Conservation (phyloP, 2,329 filamentous ascomycete species). For the Diatrype stigma region DNA sequence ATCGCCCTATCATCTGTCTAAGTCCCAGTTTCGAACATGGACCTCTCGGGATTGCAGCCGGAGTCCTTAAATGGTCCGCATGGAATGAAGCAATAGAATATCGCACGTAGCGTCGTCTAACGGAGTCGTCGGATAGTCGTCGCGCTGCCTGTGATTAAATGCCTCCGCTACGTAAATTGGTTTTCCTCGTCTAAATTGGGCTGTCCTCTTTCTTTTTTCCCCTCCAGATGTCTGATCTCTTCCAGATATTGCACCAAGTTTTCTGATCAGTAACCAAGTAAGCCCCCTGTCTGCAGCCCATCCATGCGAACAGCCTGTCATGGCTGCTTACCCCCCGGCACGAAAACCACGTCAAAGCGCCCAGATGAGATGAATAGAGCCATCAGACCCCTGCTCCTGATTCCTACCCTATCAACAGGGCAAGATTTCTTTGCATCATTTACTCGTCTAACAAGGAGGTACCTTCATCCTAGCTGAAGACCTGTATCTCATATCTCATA, state of each 20-base stretch:
- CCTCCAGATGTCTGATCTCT: neutral
- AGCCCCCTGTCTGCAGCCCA: slow-evolving; percentile 17
- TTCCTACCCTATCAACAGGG: neutral
- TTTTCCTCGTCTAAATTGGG: neutral
- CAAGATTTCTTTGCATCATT: neutral
- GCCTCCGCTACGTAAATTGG: neutral
- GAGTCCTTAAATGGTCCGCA: neutral
- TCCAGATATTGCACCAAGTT: neutral
- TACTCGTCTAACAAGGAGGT: too few species aligned
- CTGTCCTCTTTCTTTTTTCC: neutral
- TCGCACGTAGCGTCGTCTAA: neutral
- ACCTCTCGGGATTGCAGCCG: neutral
- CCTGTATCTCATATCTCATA: too few species aligned
- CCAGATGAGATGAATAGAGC: slow-evolving; percentile 17
- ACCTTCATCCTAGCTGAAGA: too few species aligned
- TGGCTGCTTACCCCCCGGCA: slow-evolving; percentile 23
- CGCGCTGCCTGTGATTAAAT: neutral
- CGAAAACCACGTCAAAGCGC: slow-evolving; percentile 20
- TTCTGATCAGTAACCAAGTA: neutral
- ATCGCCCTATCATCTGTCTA: neutral
- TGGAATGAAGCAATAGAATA: neutral
- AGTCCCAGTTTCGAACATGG: neutral
- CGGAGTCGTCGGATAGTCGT: neutral
- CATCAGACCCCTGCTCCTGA: neutral
- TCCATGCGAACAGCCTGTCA: slow-evolving; percentile 22